Evolutionary conservation across 305 asterid genomes (phyloP), one percentile per base, ranked within the genome.

Genomic region (Ruellia speciosa): DNA sequence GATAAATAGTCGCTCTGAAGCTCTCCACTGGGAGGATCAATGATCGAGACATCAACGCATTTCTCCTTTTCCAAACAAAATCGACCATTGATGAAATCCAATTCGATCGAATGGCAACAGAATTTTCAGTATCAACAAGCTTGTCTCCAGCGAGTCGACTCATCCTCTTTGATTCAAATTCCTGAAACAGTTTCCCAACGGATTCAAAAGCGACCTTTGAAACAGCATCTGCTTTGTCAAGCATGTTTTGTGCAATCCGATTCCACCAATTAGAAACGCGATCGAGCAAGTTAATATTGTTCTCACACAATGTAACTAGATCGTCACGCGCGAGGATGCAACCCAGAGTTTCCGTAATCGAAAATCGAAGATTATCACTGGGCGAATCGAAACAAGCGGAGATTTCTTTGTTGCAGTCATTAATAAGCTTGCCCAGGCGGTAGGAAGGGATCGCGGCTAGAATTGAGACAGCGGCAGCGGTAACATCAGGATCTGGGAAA

Each of bases 111-210:
- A 90, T 90, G 28, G 96, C 97, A n/a, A 90, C 96, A 0, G 96
- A 84, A 49, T 90, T 87, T 63, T 90, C 97, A 55, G 90, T 90
- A 71, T 87, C 97, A 18, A 90, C 90, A 17, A 90, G 78, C 71
- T 87, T 90, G 75, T 90, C 97, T 20, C 97, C 95, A 28, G 97
- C 97, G 19, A 90, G 79, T 31, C 97, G 75, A 56, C 97, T 90
- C 97, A 90, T 90, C 69, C 88, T 76, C 75, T 90, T 90, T 0
- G 97, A 79, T 56, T 90, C 96, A 47, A 90, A 90, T 68, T 90
- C 97, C 74, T 82, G 97, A 70, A 90, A 90, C 63, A 90, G 70
- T 59, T 87, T 81, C 19, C 96, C 97, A 10, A 87, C 80, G 14
- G 95, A 81, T 67, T 90, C 97, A 68, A 87, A 90, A 4, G 97